Conservation (phyloP, 768 basidiomycete species). For the Suillus cothurnatus region DNA sequence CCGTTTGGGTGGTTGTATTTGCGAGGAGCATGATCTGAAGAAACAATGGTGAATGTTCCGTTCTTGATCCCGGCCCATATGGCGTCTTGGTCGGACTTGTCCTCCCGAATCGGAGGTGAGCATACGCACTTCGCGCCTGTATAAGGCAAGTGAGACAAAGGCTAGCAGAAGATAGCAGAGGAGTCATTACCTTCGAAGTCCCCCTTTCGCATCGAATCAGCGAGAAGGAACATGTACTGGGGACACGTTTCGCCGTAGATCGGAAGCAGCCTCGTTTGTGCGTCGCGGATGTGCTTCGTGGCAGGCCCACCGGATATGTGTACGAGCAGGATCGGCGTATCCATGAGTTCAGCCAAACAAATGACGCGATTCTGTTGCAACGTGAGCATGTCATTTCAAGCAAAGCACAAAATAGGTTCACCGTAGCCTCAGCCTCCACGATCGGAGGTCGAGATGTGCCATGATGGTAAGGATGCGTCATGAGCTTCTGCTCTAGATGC, state of each 20-base stretch:
- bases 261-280: conserved; percentile 22
- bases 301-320: conserved; percentile 19
- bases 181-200: conserved; percentile 16
- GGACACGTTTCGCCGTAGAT: conserved; percentile 24
- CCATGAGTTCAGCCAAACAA: conserved; percentile 20
- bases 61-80: conserved; percentile 21
- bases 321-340: conserved; percentile 21
- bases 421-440: conserved; percentile 21
- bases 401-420: not conserved
- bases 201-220: conserved; percentile 18
- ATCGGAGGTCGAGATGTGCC: conserved; percentile 21
- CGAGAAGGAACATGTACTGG: conserved; percentile 20
- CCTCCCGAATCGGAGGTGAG: conserved; percentile 19
- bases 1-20: conserved; percentile 30
- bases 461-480: conserved; percentile 22
- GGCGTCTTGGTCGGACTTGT: conserved; percentile 18
- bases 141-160: not conserved
- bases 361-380: conserved; percentile 14
- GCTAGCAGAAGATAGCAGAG: not conserved
- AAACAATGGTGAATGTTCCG: conserved; percentile 32
- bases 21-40: conserved; percentile 35
- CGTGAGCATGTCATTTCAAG: not conserved
- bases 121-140: conserved; percentile 21
- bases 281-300: conserved; percentile 18
- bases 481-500: conserved; percentile 15